Evolutionary conservation across 2,329 filamentous ascomycete genomes (phyloP).

Genomic region (Aspergillus unguis): DNA sequence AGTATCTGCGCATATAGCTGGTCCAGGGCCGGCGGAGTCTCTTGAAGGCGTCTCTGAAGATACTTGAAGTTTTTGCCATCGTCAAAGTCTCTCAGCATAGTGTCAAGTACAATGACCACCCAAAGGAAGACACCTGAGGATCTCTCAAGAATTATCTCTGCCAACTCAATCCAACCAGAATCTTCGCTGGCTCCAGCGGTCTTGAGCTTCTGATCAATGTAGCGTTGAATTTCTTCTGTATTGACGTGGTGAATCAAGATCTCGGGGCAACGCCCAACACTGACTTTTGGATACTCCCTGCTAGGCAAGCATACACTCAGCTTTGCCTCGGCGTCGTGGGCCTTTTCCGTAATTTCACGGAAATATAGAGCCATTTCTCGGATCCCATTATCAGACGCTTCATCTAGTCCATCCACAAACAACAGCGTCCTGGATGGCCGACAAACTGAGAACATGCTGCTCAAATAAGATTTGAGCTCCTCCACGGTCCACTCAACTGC

Average conservation of each 20-base stretch:
- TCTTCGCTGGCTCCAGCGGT: neutral
- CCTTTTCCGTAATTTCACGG: neutral
- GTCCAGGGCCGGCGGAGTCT: neutral
- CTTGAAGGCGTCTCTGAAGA: neutral
- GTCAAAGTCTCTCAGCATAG: neutral
- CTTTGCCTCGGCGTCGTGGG: neutral
- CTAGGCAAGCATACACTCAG: neutral
- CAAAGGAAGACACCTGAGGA: neutral
- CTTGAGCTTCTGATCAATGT: neutral
- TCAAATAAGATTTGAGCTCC: neutral
- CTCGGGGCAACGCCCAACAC: neutral
- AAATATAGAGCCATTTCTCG: neutral
- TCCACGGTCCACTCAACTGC: neutral
- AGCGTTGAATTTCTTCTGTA: neutral
- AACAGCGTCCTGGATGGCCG: neutral
- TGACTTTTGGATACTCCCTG: neutral
- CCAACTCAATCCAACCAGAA: neutral
- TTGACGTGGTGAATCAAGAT: neutral
- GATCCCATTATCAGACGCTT: neutral
- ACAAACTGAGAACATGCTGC: neutral
- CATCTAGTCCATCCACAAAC: neutral
- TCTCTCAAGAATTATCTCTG: neutral
- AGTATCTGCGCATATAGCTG: neutral
- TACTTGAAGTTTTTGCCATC: neutral
- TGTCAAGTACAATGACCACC: neutral